These are phyloP conservation scores for Vararia minispora DNA, from an alignment of 768 basidiomycete species.

Conservation along the genomic window DNA sequence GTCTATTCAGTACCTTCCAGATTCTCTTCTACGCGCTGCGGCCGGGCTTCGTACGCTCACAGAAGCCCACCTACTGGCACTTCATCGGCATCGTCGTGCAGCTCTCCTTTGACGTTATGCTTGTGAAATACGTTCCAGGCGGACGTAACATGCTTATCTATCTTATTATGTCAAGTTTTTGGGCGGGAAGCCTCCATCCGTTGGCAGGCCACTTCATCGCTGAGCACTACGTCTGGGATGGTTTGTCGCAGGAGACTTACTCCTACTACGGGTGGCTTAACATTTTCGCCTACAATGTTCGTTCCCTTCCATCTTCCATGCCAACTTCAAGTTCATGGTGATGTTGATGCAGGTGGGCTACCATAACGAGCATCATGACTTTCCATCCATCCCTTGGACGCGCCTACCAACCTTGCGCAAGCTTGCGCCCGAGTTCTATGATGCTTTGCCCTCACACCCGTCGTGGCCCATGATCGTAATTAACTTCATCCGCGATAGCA, in stretches of 20 bases:
- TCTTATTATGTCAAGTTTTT: constrained; percentile 83
- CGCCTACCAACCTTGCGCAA: constrained; percentile 71
- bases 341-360: constrained; percentile 67
- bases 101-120: constrained; percentile 57
- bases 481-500: constrained; percentile 86
- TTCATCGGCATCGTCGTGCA: constrained; percentile 62
- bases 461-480: constrained; percentile 93
- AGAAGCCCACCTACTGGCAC: constrained; percentile 79
- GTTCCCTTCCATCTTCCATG: constrained; percentile 17
- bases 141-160: constrained; percentile 56
- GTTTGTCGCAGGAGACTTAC: constrained; percentile 88
- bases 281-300: constrained; percentile 82
- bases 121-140: constrained; percentile 35
- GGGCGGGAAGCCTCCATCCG: constrained; percentile 92
- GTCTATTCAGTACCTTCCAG: constrained; percentile 75
- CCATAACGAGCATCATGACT: constrained; percentile 99
- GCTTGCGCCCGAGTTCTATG: constrained; percentile 89
- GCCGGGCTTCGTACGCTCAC: constrained; percentile 83
- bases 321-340: constrained; percentile 6
- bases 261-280: constrained; percentile 94
- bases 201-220: constrained; percentile 97
- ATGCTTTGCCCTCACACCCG: constrained; percentile 73
- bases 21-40: constrained; percentile 96
- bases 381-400: constrained; percentile 95
- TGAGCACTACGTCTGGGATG: constrained; percentile 93